Evolutionary conservation across 2,329 filamentous ascomycete genomes (phyloP).

Genomic region (Nothophoma quercina): DNA sequence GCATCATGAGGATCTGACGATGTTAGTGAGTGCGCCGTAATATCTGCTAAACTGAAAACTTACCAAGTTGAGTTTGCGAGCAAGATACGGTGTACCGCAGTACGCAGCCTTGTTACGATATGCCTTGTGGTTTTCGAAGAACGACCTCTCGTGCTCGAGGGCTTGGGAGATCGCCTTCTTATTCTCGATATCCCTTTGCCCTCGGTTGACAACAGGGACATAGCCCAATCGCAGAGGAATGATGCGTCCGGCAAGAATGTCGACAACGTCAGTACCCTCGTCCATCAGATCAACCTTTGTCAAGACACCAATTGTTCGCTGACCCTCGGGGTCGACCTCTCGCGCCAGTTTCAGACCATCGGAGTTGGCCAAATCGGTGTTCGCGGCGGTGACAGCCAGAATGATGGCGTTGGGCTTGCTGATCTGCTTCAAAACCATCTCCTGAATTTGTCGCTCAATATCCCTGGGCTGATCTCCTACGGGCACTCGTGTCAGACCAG

Average conservation of each 20-base stretch:
- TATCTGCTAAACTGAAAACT: conserved; percentile 22
- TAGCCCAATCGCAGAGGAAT: conserved; percentile 95
- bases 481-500: conserved; percentile 94
- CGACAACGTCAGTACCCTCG: conserved; percentile 96
- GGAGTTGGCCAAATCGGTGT: conserved; percentile 98
- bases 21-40: conserved; percentile 31
- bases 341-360: conserved; percentile 95
- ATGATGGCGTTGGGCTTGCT: conserved; percentile 98
- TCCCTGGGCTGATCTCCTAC: conserved; percentile 96
- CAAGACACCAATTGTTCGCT: conserved; percentile 96
- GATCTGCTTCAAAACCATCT: conserved; percentile 99
- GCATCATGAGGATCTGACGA: conserved; percentile 93
- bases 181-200: conserved; percentile 97
- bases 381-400: conserved; percentile 92
- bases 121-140: conserved; percentile 98
- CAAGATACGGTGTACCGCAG: conserved; percentile 96
- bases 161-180: conserved; percentile 93
- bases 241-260: conserved; percentile 96
- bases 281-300: conserved; percentile 99
- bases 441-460: conserved; percentile 94
- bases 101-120: conserved; percentile 99
- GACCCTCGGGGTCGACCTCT: conserved; percentile 96
- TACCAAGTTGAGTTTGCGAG: conserved; percentile 90
- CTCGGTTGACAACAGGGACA: conserved; percentile 96
- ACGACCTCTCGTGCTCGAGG: conserved; percentile 92